These are phyloP conservation scores for Grosmannia penicillata DNA, from an alignment of 2,329 filamentous ascomycete genomes.

Conservation along the genomic window DNA sequence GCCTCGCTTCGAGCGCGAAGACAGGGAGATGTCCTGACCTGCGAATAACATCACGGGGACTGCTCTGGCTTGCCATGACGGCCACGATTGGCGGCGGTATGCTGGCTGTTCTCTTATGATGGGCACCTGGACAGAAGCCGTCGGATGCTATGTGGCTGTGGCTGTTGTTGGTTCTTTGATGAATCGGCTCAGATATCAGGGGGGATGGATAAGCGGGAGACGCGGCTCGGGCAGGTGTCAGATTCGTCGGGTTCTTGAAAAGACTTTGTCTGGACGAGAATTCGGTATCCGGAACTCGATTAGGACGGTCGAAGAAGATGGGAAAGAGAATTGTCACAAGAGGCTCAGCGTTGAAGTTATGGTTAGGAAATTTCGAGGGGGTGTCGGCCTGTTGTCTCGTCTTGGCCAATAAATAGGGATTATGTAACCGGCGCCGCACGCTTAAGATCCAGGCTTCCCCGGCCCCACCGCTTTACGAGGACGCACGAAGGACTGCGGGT, in stretches of 20 bases:
- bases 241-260: no score
- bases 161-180: no score
- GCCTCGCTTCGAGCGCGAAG: neutral
- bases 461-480: neutral
- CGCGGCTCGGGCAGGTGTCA: no score
- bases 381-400: no score
- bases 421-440: neutral
- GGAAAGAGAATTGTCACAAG: neutral
- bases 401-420: neutral
- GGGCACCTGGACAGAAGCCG: no score
- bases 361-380: slow-evolving; percentile 5
- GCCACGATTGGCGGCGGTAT: neutral
- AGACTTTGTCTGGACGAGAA: no score
- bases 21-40: slow-evolving; percentile 16
- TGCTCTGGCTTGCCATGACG: slow-evolving; percentile 19
- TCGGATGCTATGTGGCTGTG: no score
- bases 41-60: slow-evolving; percentile 22
- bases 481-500: no score
- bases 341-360: slow-evolving; percentile 1
- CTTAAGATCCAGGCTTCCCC: neutral
- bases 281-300: neutral
- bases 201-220: no score
- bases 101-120: neutral
- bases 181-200: no score
- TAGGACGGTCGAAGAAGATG: neutral